Evolutionary conservation across 169 alveolate genomes (phyloP).

Genomic region (Eimeria sp.): DNA sequence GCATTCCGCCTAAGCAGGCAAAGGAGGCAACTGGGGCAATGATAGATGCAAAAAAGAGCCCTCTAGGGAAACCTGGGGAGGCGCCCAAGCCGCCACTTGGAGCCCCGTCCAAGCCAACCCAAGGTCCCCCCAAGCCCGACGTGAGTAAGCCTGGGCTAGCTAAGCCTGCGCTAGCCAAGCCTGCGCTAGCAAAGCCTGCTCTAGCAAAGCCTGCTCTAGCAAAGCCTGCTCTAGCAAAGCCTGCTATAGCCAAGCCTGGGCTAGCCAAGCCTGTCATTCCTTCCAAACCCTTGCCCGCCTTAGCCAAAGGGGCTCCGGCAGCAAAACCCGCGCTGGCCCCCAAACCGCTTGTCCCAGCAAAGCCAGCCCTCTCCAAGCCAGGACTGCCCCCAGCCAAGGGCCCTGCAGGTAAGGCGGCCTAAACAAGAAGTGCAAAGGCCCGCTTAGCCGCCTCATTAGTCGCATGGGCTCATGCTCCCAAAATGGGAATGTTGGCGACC

Average conservation of each 20-base stretch:
- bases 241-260: conserved; percentile 18
- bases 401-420: neutral
- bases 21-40: too few species aligned
- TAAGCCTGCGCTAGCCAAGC: neutral
- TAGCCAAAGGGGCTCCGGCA: conserved; percentile 11
- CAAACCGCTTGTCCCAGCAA: neutral
- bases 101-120: conserved; percentile 2
- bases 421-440: too few species aligned
- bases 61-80: neutral
- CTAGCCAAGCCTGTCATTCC: conserved; percentile 40
- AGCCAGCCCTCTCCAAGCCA: conserved; percentile 43
- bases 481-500: too few species aligned
- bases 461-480: too few species aligned
- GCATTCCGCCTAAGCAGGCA: neutral
- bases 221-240: conserved; percentile 15
- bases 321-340: conserved; percentile 23
- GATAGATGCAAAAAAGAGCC: conserved; percentile 1
- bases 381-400: conserved; percentile 22
- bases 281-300: neutral
- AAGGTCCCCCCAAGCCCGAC: neutral
- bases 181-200: conserved; percentile 29
- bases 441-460: too few species aligned
- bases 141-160: conserved; percentile 28
- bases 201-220: conserved; percentile 35
- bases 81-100: conserved; percentile 8